phyloP scores from a whole-genome alignment of 1,284 basidiomycete genomes.

The Leucoagaricus sp. region DNA sequence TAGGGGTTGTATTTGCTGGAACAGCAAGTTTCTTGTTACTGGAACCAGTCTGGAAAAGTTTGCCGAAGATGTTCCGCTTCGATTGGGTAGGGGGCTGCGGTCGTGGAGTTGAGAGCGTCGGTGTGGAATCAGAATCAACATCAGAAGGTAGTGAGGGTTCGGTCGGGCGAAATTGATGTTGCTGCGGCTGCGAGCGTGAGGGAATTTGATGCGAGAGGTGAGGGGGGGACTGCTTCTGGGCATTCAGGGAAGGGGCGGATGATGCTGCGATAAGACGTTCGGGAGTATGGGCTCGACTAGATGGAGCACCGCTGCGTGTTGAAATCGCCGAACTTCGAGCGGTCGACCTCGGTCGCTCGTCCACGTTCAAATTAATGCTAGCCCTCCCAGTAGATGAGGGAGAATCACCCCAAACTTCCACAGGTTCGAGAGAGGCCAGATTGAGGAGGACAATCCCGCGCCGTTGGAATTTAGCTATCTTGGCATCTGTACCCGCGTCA shows the following conservation, averaged over 20 bases:
- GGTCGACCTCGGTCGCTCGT: not conserved
- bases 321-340: slow-evolving; percentile 2
- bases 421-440: slow-evolving; percentile 76
- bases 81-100: not conserved
- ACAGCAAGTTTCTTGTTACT: slow-evolving; percentile 5
- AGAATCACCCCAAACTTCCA: slow-evolving; percentile 70
- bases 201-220: not conserved
- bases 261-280: slow-evolving; percentile 7
- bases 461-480: slow-evolving; percentile 88
- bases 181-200: slow-evolving; percentile 7
- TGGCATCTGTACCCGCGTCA: slow-evolving; percentile 93
- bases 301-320: not conserved
- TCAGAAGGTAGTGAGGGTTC: not conserved
- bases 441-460: slow-evolving; percentile 83
- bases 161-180: not conserved
- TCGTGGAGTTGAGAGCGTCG: not conserved
- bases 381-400: slow-evolving; percentile 5
- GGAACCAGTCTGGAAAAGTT: slow-evolving; percentile 20
- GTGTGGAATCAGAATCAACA: slow-evolving; percentile 5
- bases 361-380: not conserved
- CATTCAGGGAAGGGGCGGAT: slow-evolving; percentile 8
- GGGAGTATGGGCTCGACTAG: slow-evolving; percentile 10
- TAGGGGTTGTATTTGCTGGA: not conserved
- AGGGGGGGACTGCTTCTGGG: slow-evolving; percentile 1
- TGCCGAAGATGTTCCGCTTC: slow-evolving; percentile 23